Evolutionary conservation across 192 early-diverging fungal species (phyloP), one percentile per base, ranked within the genome.

Genomic region (Jimgerdemannia flammicorona): DNA sequence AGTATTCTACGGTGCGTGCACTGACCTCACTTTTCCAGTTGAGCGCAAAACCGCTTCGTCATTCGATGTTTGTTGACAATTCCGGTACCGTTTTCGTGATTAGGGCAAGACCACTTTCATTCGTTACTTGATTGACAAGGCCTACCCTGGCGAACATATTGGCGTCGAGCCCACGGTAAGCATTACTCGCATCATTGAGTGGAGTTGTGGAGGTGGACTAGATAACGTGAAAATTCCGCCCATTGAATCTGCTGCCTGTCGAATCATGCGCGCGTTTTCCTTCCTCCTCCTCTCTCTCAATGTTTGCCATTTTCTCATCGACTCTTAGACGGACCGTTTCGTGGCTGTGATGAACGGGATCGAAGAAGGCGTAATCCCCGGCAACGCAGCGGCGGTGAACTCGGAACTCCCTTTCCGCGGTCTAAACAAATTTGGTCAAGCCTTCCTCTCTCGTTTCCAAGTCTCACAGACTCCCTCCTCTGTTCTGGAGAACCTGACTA

Each of bases 31-130:
- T 40, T 9, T 68, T 44, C 11, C 1, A 29, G 29, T 75, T 43
- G 10, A 71, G 43, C 43, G 54, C 42, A 3, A 19, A 70, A 19
- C 17, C 43, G 10, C 40, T 72, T 11, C 44, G 49, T 64, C 20
- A 29, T 43, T 64, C 11, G 41, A 14, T 69, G 9, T n/a, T 2
- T 40, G 66, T 29, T 73, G 7, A 3, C 8, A 6, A 44, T 64
- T 39, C 3, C 67, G 40, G 44, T 19, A 19, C 68, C 63, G 4
- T 71, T 71, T 29, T 29, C 29, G 44, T 11, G n/a, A 44, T 14
- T 74, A 87, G 86, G 93, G 94, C 70, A 96, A 96, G 77, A 93
- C 93, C 3, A 94, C 93, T 6, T 95, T 96, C 79, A 91, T 96
- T 20, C 89, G 88, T 74, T 85, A 94, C 73, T 78, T 96, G 43